phyloP scores from a whole-genome alignment of 2,329 filamentous ascomycete genomes.

The Rhinocladiella mackenziei region DNA sequence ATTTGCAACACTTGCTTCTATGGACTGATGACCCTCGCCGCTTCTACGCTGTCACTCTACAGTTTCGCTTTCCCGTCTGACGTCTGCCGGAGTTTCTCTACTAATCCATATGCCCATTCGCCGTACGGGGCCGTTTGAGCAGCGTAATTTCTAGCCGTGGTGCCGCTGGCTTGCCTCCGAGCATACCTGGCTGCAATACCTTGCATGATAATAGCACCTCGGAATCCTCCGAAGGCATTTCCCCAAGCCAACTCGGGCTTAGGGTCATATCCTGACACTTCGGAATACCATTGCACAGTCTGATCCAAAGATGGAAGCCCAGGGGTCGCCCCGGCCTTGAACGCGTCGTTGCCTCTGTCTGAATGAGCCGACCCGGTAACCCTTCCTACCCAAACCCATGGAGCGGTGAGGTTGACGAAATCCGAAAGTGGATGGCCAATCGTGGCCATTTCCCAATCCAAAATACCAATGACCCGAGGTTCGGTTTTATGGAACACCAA shows the following conservation, averaged over 20 bases:
- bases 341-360: conserved; percentile 36
- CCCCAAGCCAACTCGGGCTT: conserved; percentile 59
- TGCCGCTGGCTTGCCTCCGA: conserved; percentile 81
- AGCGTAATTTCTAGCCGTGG: conserved; percentile 69
- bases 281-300: conserved; percentile 62
- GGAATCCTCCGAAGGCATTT: conserved; percentile 59
- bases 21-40: too few species aligned
- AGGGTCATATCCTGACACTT: conserved; percentile 68
- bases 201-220: conserved; percentile 66
- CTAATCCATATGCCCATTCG: conserved; percentile 71
- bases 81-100: conserved; percentile 47
- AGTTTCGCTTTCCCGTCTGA: conserved; percentile 39
- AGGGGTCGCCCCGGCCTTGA: conserved; percentile 59
- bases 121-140: conserved; percentile 67
- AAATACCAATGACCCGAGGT: conserved; percentile 80
- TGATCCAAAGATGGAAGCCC: conserved; percentile 62
- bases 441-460: conserved; percentile 99
- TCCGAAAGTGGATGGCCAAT: conserved; percentile 94
- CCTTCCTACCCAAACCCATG: conserved; percentile 38
- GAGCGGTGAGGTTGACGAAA: conserved; percentile 67
- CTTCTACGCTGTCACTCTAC: too few species aligned
- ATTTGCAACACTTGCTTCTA: too few species aligned
- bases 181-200: conserved; percentile 90
- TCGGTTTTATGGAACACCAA: conserved; percentile 85
- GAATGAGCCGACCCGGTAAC: conserved; percentile 30